Conservation (phyloP, 768 basidiomycete species). For the Termitomyces bulborhizus region DNA sequence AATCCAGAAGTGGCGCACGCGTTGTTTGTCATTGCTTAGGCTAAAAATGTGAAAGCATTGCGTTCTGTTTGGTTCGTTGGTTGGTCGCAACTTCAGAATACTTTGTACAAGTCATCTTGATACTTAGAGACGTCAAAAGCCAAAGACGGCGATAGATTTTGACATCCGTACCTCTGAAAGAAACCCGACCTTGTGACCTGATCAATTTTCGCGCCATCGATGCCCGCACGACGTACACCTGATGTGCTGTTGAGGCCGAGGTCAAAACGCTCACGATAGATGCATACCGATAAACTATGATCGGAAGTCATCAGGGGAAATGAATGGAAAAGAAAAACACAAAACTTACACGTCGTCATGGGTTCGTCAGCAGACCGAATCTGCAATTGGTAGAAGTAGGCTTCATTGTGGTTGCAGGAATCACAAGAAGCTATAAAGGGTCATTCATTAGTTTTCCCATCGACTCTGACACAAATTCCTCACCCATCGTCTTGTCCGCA, state of each 20-base stretch:
- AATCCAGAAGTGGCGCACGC: constrained; percentile 3
- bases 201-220: constrained; percentile 65
- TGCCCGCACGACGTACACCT: constrained; percentile 61
- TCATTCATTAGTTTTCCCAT: background rate
- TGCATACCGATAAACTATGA: constrained; percentile 55
- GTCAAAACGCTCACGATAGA: background rate
- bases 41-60: too few relatives aligned
- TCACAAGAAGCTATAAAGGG: constrained; percentile 42
- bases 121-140: background rate
- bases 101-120: background rate
- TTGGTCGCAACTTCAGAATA: background rate
- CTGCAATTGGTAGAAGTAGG: constrained; percentile 95
- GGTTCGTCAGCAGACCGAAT: constrained; percentile 92
- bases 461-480: constrained; percentile 25
- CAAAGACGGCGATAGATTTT: background rate
- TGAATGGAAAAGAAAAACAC: background rate
- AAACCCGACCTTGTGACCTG: background rate
- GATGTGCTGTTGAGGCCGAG: background rate
- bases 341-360: constrained; percentile 64
- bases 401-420: constrained; percentile 81
- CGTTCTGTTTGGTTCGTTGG: background rate
- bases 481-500: constrained; percentile 82
- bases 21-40: constrained; percentile 10
- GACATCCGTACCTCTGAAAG: background rate
- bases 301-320: background rate